Percentiles rank a stretch among this genome's conserved stretches.
Evolutionary conservation across 2,329 filamentous ascomycete genomes (phyloP).

Genomic region (Knoxdaviesia proteae): DNA sequence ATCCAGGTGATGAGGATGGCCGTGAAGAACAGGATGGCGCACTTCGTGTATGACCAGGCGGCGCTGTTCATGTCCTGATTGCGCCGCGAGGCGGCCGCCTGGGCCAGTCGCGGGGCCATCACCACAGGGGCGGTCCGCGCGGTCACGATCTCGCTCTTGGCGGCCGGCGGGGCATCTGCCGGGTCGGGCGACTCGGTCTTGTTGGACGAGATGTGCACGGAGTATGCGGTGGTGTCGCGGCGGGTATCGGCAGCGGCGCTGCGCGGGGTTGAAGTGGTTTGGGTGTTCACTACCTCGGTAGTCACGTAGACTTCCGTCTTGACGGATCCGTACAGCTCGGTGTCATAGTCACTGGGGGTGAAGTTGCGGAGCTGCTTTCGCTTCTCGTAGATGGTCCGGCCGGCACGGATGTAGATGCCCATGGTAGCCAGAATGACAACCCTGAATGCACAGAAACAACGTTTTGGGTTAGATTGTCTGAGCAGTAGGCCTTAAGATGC

Average conservation of each 20-base stretch:
- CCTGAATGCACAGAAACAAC: slow-evolving; percentile 1
- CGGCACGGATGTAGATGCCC: slow-evolving; percentile 22
- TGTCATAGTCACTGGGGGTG: slow-evolving; percentile 18
- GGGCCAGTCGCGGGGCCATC: too few species aligned
- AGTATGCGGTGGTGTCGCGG: slow-evolving; percentile 2
- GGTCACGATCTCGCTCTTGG: too few species aligned
- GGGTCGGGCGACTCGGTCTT: too few species aligned
- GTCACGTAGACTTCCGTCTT: slow-evolving; percentile 36
- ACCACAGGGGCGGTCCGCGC: too few species aligned
- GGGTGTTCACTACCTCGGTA: slow-evolving; percentile 14
- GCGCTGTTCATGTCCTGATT: slow-evolving; percentile 30
- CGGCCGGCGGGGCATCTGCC: too few species aligned
- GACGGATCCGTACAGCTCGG: slow-evolving; percentile 19
- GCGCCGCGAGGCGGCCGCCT: slow-evolving; percentile 4
- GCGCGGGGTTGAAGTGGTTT: not conserved
- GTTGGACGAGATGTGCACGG: too few species aligned
- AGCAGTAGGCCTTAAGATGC: not conserved
- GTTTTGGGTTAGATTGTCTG: not conserved
- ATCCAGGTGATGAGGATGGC: slow-evolving; percentile 49
- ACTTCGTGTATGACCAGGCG: slow-evolving; percentile 43
- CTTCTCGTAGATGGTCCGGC: slow-evolving; percentile 39
- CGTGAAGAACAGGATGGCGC: slow-evolving; percentile 42
- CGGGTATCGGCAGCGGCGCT: slow-evolving; percentile 6
- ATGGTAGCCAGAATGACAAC: slow-evolving; percentile 6
- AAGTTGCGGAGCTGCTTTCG: slow-evolving; percentile 31